Percentiles rank a stretch among this genome's conserved stretches.
Evolutionary conservation across 768 basidiomycete genomes (phyloP).

Genomic region (Mycena maculata): DNA sequence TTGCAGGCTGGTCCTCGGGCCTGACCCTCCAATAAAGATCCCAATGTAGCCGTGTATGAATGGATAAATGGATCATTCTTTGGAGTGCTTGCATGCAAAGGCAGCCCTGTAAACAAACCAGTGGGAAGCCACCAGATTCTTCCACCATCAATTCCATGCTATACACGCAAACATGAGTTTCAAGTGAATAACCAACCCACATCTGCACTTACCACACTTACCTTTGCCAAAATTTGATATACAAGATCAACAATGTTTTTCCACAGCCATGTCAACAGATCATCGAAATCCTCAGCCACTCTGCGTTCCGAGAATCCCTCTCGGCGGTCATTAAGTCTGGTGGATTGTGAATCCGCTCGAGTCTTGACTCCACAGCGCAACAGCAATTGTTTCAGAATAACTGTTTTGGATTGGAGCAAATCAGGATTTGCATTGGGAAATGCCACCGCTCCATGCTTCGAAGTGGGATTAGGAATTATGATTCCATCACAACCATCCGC

Average conservation of each 20-base stretch:
- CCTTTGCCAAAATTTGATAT: not conserved
- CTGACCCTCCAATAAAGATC: too few relatives aligned
- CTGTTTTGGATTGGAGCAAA: too few relatives aligned
- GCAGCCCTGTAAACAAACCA: not conserved
- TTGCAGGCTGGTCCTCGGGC: not conserved
- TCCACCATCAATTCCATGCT: not conserved
- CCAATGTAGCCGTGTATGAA: too few relatives aligned
- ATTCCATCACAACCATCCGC: too few relatives aligned
- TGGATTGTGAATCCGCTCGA: not conserved
- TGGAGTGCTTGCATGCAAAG: not conserved
- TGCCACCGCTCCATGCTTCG: too few relatives aligned
- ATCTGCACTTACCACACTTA: constrained; percentile 1
- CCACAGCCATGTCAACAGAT: constrained; percentile 1
- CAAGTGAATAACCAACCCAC: not conserved
- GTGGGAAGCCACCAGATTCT: not conserved
- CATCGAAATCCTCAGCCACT: not conserved
- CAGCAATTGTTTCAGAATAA: not conserved
- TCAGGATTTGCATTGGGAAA: too few relatives aligned
- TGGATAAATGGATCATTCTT: not conserved
- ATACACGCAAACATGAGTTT: not conserved
- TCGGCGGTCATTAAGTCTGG: not conserved
- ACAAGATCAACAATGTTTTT: not conserved
- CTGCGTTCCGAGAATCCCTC: not conserved
- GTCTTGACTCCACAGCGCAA: not conserved
- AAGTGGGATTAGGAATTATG: too few relatives aligned